Conservation (phyloP, 2,329 filamentous ascomycete species). For the Bertia moriformis region DNA sequence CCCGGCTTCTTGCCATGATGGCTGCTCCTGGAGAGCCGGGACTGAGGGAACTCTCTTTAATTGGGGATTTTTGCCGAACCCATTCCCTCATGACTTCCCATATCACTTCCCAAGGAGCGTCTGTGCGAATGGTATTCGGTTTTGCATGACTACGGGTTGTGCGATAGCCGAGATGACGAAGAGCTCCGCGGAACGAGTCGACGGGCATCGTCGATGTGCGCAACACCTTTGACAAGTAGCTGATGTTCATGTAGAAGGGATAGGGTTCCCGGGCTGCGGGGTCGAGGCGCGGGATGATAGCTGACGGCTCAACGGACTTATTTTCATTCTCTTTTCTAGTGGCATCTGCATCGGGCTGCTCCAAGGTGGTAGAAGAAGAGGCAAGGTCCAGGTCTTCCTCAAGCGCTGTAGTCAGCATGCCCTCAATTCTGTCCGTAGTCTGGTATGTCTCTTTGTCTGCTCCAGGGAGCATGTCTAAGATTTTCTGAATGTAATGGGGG, state of each 20-base stretch:
- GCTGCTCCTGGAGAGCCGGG: constrained; percentile 46
- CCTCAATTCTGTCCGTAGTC: constrained; percentile 69
- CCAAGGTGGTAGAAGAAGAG: constrained; percentile 4
- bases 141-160: constrained; percentile 80
- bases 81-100: constrained; percentile 93
- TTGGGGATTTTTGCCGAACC: constrained; percentile 65
- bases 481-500: constrained; percentile 62
- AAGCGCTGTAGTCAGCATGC: constrained; percentile 78
- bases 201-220: constrained; percentile 71
- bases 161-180: constrained; percentile 66
- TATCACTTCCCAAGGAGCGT: constrained; percentile 77
- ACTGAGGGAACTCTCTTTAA: constrained; percentile 60
- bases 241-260: constrained; percentile 78
- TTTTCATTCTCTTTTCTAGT: constrained; percentile 6
- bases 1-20: constrained; percentile 47
- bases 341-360: not conserved
- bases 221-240: constrained; percentile 58
- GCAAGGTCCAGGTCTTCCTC: constrained; percentile 40
- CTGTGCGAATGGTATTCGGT: constrained; percentile 78
- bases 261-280: constrained; percentile 55
- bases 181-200: constrained; percentile 64
- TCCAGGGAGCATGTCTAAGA: constrained; percentile 58
- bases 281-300: constrained; percentile 14
- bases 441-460: constrained; percentile 59
- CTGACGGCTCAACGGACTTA: constrained; percentile 3